A percentile compares a stretch with the other conserved stretches of the same genome.
Conservation (phyloP, 2,329 filamentous ascomycete genomes). For the Colletotrichum filicis region DNA sequence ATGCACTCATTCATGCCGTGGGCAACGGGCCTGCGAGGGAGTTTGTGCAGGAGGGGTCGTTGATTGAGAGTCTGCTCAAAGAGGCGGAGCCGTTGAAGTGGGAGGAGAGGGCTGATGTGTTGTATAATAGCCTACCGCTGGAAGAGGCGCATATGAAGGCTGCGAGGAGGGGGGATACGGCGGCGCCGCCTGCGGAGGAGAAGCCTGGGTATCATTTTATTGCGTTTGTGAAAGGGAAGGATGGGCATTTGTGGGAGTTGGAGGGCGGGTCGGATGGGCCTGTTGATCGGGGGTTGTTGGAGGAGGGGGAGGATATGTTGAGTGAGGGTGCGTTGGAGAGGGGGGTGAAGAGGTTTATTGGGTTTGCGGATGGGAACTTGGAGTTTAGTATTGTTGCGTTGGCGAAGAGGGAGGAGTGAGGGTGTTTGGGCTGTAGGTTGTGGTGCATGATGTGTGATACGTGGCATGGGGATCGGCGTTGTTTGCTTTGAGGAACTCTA, state of each 20-base stretch:
- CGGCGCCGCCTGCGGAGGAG: constrained; percentile 69
- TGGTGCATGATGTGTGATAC: too few relatives aligned
- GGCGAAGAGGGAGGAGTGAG: constrained; percentile 36
- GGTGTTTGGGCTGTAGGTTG: too few relatives aligned
- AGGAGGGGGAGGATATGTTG: constrained; percentile 68
- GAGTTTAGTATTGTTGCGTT: constrained; percentile 54
- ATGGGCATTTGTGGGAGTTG: constrained; percentile 79
- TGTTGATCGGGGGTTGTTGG: constrained; percentile 70
- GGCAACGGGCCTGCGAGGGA: constrained; percentile 73
- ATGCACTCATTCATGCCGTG: constrained; percentile 79
- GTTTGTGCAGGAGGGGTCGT: constrained; percentile 63
- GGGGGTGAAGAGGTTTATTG: constrained; percentile 59
- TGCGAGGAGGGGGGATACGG: constrained; percentile 74
- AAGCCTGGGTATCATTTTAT: constrained; percentile 81
- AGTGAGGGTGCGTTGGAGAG: constrained; percentile 76
- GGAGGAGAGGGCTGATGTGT: constrained; percentile 69
- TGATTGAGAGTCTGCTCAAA: constrained; percentile 68
- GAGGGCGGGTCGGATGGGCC: constrained; percentile 82
- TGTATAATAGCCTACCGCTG: constrained; percentile 77
- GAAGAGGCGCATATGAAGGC: constrained; percentile 80
- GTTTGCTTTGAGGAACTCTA: background rate
- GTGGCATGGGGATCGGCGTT: background rate
- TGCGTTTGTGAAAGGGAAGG: constrained; percentile 77
- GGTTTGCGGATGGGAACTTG: constrained; percentile 46
- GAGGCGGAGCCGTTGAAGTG: constrained; percentile 73